phyloP scores from a whole-genome alignment of 192 early-diverging fungal genomes.

The Gryganskiella cystojenkinii region DNA sequence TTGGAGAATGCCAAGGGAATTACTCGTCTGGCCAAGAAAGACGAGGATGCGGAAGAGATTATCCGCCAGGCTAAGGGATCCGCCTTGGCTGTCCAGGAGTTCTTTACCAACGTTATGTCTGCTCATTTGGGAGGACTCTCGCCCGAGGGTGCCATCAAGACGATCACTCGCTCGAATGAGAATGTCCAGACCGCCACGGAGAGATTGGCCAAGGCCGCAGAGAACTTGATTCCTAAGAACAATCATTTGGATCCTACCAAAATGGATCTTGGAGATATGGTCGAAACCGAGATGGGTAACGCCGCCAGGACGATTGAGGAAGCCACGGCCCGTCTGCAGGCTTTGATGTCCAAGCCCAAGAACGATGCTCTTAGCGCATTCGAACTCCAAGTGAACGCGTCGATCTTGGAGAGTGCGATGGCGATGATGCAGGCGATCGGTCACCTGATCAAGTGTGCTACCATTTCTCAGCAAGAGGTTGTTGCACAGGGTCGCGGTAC shows the following conservation, averaged over 20 bases:
- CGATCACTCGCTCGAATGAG: slow-evolving; percentile 80
- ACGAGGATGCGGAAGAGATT: slow-evolving; percentile 83
- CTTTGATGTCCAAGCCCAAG: slow-evolving; percentile 80
- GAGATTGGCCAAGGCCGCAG: slow-evolving; percentile 77
- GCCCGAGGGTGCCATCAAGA: slow-evolving; percentile 72
- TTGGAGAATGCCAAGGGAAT: slow-evolving; percentile 92
- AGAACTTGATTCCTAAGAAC: slow-evolving; percentile 74
- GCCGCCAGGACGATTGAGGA: slow-evolving; percentile 94
- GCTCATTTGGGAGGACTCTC: slow-evolving; percentile 70
- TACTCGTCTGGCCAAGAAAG: slow-evolving; percentile 81
- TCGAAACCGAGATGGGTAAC: slow-evolving; percentile 93
- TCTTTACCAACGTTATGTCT: slow-evolving; percentile 92
- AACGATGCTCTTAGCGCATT: slow-evolving; percentile 74
- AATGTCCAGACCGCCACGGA: slow-evolving; percentile 80
- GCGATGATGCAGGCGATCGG: slow-evolving; percentile 95
- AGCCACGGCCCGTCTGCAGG: slow-evolving; percentile 84
- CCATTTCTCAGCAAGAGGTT: slow-evolving; percentile 96
- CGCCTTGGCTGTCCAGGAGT: slow-evolving; percentile 76
- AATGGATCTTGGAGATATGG: slow-evolving; percentile 86
- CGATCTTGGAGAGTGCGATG: slow-evolving; percentile 90
- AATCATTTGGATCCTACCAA: slow-evolving; percentile 64
- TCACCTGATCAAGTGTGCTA: slow-evolving; percentile 93
- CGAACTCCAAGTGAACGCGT: slow-evolving; percentile 90
- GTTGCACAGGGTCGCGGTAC: slow-evolving; percentile 90
- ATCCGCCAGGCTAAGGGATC: slow-evolving; percentile 71